phyloP scores from a whole-genome alignment of 2,329 filamentous ascomycete genomes.

The Fulvia fulva region DNA sequence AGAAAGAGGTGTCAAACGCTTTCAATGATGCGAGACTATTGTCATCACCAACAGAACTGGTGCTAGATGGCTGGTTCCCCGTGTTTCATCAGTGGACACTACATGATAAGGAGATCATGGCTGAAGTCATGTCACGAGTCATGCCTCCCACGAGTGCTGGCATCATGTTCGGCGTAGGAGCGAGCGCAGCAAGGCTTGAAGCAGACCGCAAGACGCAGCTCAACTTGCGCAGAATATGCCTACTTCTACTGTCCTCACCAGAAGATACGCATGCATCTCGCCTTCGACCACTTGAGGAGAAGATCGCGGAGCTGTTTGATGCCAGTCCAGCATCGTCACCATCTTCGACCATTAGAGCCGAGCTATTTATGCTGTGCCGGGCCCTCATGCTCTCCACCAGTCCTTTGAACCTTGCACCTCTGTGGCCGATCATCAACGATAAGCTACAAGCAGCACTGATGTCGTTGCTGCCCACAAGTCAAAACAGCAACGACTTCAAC shows the following conservation, averaged over 20 bases:
- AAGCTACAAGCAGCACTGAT: slow-evolving; percentile 79
- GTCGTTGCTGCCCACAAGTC: slow-evolving; percentile 65
- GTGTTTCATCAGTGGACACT: slow-evolving; percentile 80
- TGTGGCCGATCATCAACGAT: slow-evolving; percentile 87
- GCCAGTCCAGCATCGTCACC: slow-evolving; percentile 87
- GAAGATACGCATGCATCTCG: slow-evolving; percentile 78
- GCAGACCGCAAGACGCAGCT: slow-evolving; percentile 90
- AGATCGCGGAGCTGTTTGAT: slow-evolving; percentile 77
- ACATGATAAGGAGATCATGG: slow-evolving; percentile 81
- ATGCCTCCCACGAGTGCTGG: slow-evolving; percentile 85
- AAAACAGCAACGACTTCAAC: slow-evolving; percentile 68
- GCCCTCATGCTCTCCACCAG: slow-evolving; percentile 76
- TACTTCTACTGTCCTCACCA: slow-evolving; percentile 71
- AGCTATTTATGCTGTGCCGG: slow-evolving; percentile 83
- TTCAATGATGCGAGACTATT: slow-evolving; percentile 91
- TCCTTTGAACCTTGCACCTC: slow-evolving; percentile 70
- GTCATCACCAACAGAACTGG: slow-evolving; percentile 60
- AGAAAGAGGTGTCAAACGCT: slow-evolving; percentile 84
- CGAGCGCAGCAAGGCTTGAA: slow-evolving; percentile 87
- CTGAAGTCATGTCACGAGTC: slow-evolving; percentile 74
- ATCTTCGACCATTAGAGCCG: slow-evolving; percentile 81
- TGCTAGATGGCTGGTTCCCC: slow-evolving; percentile 73
- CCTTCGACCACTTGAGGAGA: slow-evolving; percentile 69
- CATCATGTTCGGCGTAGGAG: slow-evolving; percentile 97
- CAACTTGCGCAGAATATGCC: slow-evolving; percentile 76